These are phyloP conservation scores for Lentinula sp. DNA, from an alignment of 768 basidiomycete genomes.

Conservation along the genomic window DNA sequence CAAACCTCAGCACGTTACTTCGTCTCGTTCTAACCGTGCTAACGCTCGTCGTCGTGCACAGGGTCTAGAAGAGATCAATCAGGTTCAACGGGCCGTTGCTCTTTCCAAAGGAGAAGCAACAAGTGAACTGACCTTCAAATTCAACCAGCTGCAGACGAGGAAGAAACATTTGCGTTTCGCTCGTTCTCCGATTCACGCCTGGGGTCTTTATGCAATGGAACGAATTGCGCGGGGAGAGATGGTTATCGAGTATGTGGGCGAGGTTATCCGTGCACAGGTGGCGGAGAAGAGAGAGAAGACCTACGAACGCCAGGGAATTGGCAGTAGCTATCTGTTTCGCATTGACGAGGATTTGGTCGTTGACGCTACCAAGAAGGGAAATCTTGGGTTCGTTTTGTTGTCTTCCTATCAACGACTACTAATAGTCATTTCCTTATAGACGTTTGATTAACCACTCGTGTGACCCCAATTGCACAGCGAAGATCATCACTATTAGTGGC, in stretches of 20 bases:
- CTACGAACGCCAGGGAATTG: slow-evolving; percentile 96
- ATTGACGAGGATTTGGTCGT: slow-evolving; percentile 98
- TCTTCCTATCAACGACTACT: slow-evolving; percentile 9
- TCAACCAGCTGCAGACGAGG: slow-evolving; percentile 95
- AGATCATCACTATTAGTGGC: slow-evolving; percentile 85
- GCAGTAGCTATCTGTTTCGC: slow-evolving; percentile 95
- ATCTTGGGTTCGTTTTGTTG: slow-evolving; percentile 74
- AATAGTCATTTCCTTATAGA: slow-evolving; percentile 31
- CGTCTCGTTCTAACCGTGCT: slow-evolving; percentile 86
- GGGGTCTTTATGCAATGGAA: slow-evolving; percentile 98
- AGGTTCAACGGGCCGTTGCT: slow-evolving; percentile 76
- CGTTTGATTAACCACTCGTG: slow-evolving; percentile 99
- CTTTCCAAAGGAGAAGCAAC: slow-evolving; percentile 72
- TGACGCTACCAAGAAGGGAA: slow-evolving; percentile 98
- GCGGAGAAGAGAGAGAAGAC: slow-evolving; percentile 96
- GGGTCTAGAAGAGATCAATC: slow-evolving; percentile 92
- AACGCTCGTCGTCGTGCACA: slow-evolving; percentile 87
- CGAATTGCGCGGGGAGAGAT: slow-evolving; percentile 90
- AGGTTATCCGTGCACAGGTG: slow-evolving; percentile 90
- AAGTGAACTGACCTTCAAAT: slow-evolving; percentile 80
- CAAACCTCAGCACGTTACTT: slow-evolving; percentile 52
- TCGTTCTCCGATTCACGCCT: slow-evolving; percentile 94
- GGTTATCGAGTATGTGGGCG: slow-evolving; percentile 99
- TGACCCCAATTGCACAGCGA: slow-evolving; percentile 88
- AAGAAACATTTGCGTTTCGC: slow-evolving; percentile 98